A percentile compares a stretch with the other conserved stretches of the same genome.
Conservation (phyloP, 371 early-diverging fungal species). For the Mortierella sp. region DNA sequence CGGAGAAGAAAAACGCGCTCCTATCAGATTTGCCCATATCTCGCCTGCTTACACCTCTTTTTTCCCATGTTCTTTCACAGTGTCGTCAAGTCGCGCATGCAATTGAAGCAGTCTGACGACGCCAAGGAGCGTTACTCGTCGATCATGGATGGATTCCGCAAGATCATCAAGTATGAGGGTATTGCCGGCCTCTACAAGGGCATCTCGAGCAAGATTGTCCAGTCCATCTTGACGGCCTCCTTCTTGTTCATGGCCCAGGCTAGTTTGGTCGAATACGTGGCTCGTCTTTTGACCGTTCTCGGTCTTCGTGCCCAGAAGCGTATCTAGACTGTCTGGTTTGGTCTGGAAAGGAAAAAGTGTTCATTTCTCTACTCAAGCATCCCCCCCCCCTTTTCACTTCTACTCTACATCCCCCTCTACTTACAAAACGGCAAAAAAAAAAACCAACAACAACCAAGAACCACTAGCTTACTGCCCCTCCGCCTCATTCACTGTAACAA, state of each 20-base stretch:
- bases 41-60: no score
- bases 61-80: slow-evolving; percentile 48
- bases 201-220: slow-evolving; percentile 90
- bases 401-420: neutral
- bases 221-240: slow-evolving; percentile 91
- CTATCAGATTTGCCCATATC: no score
- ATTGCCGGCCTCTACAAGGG: slow-evolving; percentile 88
- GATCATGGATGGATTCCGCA: slow-evolving; percentile 87
- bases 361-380: no score
- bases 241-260: slow-evolving; percentile 95
- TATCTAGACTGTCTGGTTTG: slow-evolving; percentile 37
- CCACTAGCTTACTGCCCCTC: no score
- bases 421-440: neutral
- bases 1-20: no score
- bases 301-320: slow-evolving; percentile 53
- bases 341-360: no score
- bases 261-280: slow-evolving; percentile 78
- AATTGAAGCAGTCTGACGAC: slow-evolving; percentile 82
- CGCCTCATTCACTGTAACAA: no score
- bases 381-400: neutral
- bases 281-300: slow-evolving; percentile 62
- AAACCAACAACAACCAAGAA: no score
- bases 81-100: slow-evolving; percentile 97
- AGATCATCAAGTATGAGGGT: slow-evolving; percentile 91
- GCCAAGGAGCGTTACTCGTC: slow-evolving; percentile 81